A percentile compares a stretch with the other conserved stretches of the same genome.
Conservation (phyloP, 2,329 filamentous ascomycete genomes). For the Fusarium continuum region DNA sequence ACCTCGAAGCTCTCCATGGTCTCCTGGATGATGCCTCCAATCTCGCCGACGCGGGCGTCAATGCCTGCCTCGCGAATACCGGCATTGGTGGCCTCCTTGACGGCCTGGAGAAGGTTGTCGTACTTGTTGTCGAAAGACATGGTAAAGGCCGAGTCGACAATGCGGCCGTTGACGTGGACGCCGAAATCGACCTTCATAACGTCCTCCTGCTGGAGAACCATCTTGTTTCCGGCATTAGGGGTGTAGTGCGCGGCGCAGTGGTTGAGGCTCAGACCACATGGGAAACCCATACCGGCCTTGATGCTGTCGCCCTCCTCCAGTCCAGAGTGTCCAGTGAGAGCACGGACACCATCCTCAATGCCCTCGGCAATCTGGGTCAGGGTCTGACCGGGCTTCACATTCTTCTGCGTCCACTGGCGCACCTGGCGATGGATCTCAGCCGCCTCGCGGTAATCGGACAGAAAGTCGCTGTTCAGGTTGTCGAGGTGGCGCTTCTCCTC, state of each 20-base stretch:
- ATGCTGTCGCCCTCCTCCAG: constrained; percentile 81
- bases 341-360: constrained; percentile 85
- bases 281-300: constrained; percentile 85
- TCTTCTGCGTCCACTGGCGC: constrained; percentile 82
- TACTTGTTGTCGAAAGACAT: constrained; percentile 79
- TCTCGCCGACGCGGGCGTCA: constrained; percentile 87
- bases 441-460: constrained; percentile 82
- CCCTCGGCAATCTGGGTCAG: constrained; percentile 85
- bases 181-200: constrained; percentile 87
- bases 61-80: constrained; percentile 88
- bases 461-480: constrained; percentile 81
- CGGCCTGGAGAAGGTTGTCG: constrained; percentile 77
- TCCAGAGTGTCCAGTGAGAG: constrained; percentile 79
- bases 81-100: constrained; percentile 82
- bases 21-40: constrained; percentile 86
- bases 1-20: constrained; percentile 94
- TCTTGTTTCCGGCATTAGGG: constrained; percentile 86
- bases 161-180: constrained; percentile 81
- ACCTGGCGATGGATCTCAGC: constrained; percentile 93
- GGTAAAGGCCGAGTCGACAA: constrained; percentile 85
- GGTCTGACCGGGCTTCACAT: constrained; percentile 81
- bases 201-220: constrained; percentile 74
- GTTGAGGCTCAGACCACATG: constrained; percentile 84
- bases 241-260: constrained; percentile 88
- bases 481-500: constrained; percentile 87